These are phyloP conservation scores for Thalassiosira livingstoniorum DNA, from an alignment of 352 stramenopile species.

Conservation along the genomic window DNA sequence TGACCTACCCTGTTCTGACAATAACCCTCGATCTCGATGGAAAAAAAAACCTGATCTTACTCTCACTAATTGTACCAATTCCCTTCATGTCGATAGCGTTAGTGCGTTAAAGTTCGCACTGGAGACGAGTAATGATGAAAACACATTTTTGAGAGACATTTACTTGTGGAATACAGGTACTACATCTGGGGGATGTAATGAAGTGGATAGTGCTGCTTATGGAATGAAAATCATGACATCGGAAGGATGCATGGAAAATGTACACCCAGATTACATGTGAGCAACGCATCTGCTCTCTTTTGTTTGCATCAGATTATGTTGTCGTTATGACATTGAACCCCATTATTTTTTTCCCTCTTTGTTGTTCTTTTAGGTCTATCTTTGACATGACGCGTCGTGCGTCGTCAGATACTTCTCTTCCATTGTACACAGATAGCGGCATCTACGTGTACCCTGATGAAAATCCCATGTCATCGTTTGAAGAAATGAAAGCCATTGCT, in stretches of 20 bases:
- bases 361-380: too few relatives aligned
- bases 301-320: too few relatives aligned
- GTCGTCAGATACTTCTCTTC: conserved; percentile 44
- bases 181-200: conserved; percentile 62
- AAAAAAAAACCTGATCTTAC: neutral
- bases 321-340: too few relatives aligned
- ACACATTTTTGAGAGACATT: conserved; percentile 60
- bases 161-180: conserved; percentile 59
- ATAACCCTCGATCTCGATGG: neutral
- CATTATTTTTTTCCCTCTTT: too few relatives aligned
- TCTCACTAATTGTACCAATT: conserved; percentile 44
- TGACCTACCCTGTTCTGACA: neutral
- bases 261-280: conserved; percentile 68
- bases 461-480: conserved; percentile 56
- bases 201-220: conserved; percentile 47
- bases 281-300: too few relatives aligned
- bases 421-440: conserved; percentile 34
- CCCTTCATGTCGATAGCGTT: conserved; percentile 34
- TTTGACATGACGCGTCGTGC: too few relatives aligned
- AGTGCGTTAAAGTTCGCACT: conserved; percentile 41
- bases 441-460: conserved; percentile 57
- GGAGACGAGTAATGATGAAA: conserved; percentile 64
- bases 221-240: conserved; percentile 69
- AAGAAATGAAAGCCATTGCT: conserved; percentile 36
- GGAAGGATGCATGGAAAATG: conserved; percentile 69